Conservation (phyloP, 2,329 filamentous ascomycete genomes). For the Sclerotinia nivalis region DNA sequence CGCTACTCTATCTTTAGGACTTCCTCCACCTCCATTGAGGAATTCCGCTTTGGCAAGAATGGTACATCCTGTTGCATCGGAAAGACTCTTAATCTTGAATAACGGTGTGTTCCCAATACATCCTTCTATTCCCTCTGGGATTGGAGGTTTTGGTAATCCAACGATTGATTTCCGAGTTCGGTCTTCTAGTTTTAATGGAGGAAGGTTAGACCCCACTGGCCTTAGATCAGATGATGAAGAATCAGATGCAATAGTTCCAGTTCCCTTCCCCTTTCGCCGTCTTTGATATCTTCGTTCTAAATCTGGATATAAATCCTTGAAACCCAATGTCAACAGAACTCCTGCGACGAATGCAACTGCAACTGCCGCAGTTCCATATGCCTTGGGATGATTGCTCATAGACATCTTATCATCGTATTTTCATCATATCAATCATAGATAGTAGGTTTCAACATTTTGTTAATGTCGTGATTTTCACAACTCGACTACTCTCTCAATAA, state of each 20-base stretch:
- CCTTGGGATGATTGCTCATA: conserved; percentile 60
- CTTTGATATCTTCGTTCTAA: conserved; percentile 65
- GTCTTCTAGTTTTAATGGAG: conserved; percentile 57
- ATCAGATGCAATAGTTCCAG: conserved; percentile 22
- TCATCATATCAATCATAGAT: conserved; percentile 14
- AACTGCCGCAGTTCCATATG: conserved; percentile 65
- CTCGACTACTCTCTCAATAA: conserved; percentile 9
- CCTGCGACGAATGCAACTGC: conserved; percentile 76
- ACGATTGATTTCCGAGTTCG: conserved; percentile 47
- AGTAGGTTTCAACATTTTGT: conserved; percentile 3
- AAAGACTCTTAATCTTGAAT: conserved; percentile 81
- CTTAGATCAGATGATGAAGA: conserved; percentile 31
- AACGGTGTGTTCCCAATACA: conserved; percentile 94
- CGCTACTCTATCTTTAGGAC: conserved; percentile 93
- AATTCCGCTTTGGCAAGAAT: conserved; percentile 96
- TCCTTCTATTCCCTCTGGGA: conserved; percentile 81
- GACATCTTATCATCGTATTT: conserved; percentile 50
- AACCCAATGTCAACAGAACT: conserved; percentile 70
- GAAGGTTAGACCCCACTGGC: conserved; percentile 37
- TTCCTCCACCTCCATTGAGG: conserved; percentile 90
- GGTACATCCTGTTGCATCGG: conserved; percentile 80
- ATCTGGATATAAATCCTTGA: conserved; percentile 79
- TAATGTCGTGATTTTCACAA: conserved; percentile 18
- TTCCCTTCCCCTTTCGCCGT: conserved; percentile 38
- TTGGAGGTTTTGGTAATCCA: conserved; percentile 38